A percentile compares a stretch with the other conserved stretches of the same genome.
Conservation (phyloP, 768 basidiomycete genomes). For the Pisolithus microcarpus region DNA sequence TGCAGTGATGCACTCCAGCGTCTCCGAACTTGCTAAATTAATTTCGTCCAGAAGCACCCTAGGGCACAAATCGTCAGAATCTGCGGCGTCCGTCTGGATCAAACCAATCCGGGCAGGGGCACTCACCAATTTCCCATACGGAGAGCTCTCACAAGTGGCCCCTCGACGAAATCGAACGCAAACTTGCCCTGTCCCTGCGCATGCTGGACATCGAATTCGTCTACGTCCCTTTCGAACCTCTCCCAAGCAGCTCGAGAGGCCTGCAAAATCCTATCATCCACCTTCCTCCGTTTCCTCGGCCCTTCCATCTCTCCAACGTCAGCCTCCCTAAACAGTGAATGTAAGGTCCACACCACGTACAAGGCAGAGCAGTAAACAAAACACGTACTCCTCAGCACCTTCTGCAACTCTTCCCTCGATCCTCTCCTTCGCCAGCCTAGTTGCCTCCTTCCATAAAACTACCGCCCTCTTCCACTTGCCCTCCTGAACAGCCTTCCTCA, state of each 20-base stretch:
- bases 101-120: not conserved
- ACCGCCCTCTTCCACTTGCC: conserved; percentile 81
- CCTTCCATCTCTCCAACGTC: conserved; percentile 29
- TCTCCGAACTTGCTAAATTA: conserved; percentile 91
- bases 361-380: not conserved
- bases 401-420: conserved; percentile 35
- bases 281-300: conserved; percentile 67
- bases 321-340: conserved; percentile 3
- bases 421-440: conserved; percentile 59
- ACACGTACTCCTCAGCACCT: conserved; percentile 17
- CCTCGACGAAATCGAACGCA: conserved; percentile 93
- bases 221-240: conserved; percentile 57
- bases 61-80: not conserved
- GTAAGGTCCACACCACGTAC: not conserved
- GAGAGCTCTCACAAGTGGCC: conserved; percentile 88
- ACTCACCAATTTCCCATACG: conserved; percentile 85
- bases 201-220: conserved; percentile 82
- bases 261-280: conserved; percentile 37
- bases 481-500: conserved; percentile 74
- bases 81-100: not conserved
- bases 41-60: conserved; percentile 97
- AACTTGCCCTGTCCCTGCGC: conserved; percentile 85
- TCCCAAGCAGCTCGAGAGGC: conserved; percentile 56
- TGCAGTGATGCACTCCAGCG: conserved; percentile 86
- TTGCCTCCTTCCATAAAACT: conserved; percentile 77